phyloP scores from a whole-genome alignment of 2,329 filamentous ascomycete genomes.

The Clathrospora elynae region DNA sequence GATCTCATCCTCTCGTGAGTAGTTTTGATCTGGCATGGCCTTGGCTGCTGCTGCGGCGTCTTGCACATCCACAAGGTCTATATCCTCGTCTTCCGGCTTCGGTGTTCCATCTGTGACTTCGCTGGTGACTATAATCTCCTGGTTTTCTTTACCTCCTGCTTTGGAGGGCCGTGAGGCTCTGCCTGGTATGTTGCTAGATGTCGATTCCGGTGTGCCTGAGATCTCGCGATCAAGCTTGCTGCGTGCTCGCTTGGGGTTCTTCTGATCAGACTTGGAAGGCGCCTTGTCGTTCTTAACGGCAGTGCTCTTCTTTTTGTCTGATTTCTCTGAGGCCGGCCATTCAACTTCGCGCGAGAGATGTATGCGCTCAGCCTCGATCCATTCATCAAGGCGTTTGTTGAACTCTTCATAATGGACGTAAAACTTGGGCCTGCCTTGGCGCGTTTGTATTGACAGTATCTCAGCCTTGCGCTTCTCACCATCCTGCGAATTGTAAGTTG shows the following conservation, averaged over 20 bases:
- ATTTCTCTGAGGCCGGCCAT: slow-evolving; percentile 91
- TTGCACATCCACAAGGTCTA: slow-evolving; percentile 59
- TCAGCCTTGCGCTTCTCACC: slow-evolving; percentile 89
- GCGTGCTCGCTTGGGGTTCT: slow-evolving; percentile 54
- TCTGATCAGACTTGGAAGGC: slow-evolving; percentile 52
- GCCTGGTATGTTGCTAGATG: slow-evolving; percentile 55
- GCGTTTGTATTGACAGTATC: slow-evolving; percentile 90
- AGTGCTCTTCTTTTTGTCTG: slow-evolving; percentile 79
- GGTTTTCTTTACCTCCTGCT: slow-evolving; percentile 66
- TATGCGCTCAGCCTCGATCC: slow-evolving; percentile 81
- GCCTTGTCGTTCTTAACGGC: slow-evolving; percentile 51
- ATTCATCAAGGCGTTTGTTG: slow-evolving; percentile 89
- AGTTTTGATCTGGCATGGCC: slow-evolving; percentile 59
- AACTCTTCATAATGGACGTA: slow-evolving; percentile 99
- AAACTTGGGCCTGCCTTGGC: slow-evolving; percentile 85
- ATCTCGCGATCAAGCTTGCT: slow-evolving; percentile 58
- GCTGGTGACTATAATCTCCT: slow-evolving; percentile 54
- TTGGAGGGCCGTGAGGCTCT: slow-evolving; percentile 59
- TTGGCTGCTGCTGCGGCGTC: slow-evolving; percentile 59
- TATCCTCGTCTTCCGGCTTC: slow-evolving; percentile 57
- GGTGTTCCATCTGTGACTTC: slow-evolving; percentile 57
- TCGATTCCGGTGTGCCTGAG: slow-evolving; percentile 60
- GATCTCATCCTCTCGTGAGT: slow-evolving; percentile 87
- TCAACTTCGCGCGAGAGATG: slow-evolving; percentile 91
- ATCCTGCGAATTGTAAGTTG: slow-evolving; percentile 58